A percentile compares a stretch with the other conserved stretches of the same genome.
These are phyloP conservation scores for Aureobasidium subglaciale DNA, from an alignment of 2,329 filamentous ascomycete genomes.

Conservation along the genomic window DNA sequence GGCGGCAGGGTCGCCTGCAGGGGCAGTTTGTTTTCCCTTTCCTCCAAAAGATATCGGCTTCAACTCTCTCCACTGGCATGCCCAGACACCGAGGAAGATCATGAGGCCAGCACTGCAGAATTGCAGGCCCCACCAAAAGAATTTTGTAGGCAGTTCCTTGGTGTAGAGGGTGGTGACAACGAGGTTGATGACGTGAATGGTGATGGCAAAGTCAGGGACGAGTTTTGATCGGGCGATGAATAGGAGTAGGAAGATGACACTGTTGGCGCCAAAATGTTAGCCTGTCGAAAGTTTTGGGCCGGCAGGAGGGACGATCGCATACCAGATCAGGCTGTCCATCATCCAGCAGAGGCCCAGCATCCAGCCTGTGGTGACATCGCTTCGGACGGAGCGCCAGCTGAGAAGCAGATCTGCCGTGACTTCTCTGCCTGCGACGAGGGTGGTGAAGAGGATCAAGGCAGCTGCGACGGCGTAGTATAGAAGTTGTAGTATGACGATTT, in stretches of 20 bases:
- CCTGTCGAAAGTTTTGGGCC: too few relatives aligned
- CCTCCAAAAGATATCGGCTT: conserved; percentile 82
- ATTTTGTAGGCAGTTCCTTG: conserved; percentile 64
- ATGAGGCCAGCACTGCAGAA: conserved; percentile 54
- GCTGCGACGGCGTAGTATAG: conserved; percentile 58
- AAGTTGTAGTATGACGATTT: conserved; percentile 58
- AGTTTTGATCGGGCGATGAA: conserved; percentile 86
- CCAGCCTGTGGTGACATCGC: conserved; percentile 64
- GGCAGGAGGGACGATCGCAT: conserved; percentile 25
- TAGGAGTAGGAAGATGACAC: conserved; percentile 74
- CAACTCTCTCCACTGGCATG: conserved; percentile 83
- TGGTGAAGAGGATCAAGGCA: conserved; percentile 59
- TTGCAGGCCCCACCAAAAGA: conserved; percentile 80
- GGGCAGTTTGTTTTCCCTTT: conserved; percentile 27
- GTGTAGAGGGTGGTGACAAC: conserved; percentile 72
- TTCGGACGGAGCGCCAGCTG: conserved; percentile 56
- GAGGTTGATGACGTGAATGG: conserved; percentile 77
- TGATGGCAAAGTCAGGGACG: conserved; percentile 88
- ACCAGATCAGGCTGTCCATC: conserved; percentile 59
- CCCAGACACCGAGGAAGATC: conserved; percentile 75
- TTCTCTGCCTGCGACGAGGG: conserved; percentile 55
- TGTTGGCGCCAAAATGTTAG: conserved; percentile 33
- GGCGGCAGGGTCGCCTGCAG: conserved; percentile 17
- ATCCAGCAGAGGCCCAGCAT: conserved; percentile 62
- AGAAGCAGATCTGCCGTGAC: conserved; percentile 54